Evolutionary conservation across 352 stramenopile genomes (phyloP).

Genomic region (Pythium grandisporangium): DNA sequence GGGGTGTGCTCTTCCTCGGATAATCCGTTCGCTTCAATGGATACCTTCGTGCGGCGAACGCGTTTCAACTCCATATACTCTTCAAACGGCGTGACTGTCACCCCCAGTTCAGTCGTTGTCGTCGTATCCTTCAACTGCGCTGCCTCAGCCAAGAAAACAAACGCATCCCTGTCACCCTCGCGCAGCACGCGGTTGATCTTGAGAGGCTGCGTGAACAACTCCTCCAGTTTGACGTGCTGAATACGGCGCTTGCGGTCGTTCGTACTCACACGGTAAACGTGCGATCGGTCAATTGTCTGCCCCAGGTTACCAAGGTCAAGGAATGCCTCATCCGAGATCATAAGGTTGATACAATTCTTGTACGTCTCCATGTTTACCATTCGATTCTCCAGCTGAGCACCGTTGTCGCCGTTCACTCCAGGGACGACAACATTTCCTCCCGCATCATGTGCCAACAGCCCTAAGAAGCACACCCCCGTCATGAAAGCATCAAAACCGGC

Average conservation of each 20-base stretch:
- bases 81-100: slow-evolving; percentile 46
- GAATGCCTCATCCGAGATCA: slow-evolving; percentile 63
- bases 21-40: slow-evolving; percentile 16
- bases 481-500: slow-evolving; percentile 85
- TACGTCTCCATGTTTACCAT: slow-evolving; percentile 33
- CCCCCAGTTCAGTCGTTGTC: slow-evolving; percentile 15
- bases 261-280: slow-evolving; percentile 54
- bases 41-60: slow-evolving; percentile 13
- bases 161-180: slow-evolving; percentile 54
- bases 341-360: slow-evolving; percentile 76
- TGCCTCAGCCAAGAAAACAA: slow-evolving; percentile 18
- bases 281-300: slow-evolving; percentile 56
- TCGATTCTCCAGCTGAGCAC: slow-evolving; percentile 23
- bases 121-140: slow-evolving; percentile 21
- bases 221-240: slow-evolving; percentile 52
- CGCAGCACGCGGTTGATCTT: slow-evolving; percentile 61
- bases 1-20: slow-evolving; percentile 23
- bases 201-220: slow-evolving; percentile 40
- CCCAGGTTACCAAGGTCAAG: slow-evolving; percentile 39
- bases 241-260: slow-evolving; percentile 42
- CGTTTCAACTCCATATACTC: slow-evolving; percentile 23
- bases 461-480: slow-evolving; percentile 72
- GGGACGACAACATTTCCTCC: slow-evolving; percentile 29
- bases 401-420: slow-evolving; percentile 15
- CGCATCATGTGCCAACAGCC: slow-evolving; percentile 45